A percentile compares a stretch with the other conserved stretches of the same genome.
Conservation (phyloP, 2,329 filamentous ascomycete species). For the Fusarium chaquense region DNA sequence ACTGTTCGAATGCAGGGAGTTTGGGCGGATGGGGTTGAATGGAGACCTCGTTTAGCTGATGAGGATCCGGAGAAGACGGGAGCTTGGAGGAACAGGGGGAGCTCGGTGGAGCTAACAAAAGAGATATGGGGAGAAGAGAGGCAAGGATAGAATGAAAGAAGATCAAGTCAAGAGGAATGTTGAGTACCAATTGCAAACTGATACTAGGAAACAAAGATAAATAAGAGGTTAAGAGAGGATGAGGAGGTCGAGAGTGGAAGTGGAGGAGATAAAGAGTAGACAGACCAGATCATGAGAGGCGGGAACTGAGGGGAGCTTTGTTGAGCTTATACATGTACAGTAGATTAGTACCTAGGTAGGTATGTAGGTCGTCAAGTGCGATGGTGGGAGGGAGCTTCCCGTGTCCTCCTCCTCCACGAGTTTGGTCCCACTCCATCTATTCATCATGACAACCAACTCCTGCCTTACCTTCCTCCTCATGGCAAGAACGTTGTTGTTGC, state of each 20-base stretch:
- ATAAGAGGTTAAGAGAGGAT: slow-evolving; percentile 5
- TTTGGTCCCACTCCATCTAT: slow-evolving; percentile 11
- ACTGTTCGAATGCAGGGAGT: background rate
- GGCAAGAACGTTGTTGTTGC: slow-evolving; percentile 8
- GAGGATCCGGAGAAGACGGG: slow-evolving; percentile 31
- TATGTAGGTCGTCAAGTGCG: slow-evolving; percentile 4
- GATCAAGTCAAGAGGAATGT: slow-evolving; percentile 1
- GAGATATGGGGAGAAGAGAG: slow-evolving; percentile 23
- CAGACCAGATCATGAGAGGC: slow-evolving; percentile 4
- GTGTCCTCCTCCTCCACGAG: slow-evolving; percentile 8
- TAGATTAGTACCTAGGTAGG: no score
- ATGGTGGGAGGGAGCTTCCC: slow-evolving; percentile 28
- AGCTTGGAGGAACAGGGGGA: slow-evolving; percentile 32
- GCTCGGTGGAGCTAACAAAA: slow-evolving; percentile 34
- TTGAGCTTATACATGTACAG: slow-evolving; percentile 9
- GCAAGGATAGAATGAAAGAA: slow-evolving; percentile 18
- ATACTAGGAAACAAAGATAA: slow-evolving; percentile 22
- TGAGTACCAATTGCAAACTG: slow-evolving; percentile 28
- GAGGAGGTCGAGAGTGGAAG: background rate
- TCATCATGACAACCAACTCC: slow-evolving; percentile 37
- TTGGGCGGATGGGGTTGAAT: slow-evolving; percentile 3
- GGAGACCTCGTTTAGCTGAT: slow-evolving; percentile 27
- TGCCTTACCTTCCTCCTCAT: background rate
- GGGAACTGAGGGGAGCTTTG: slow-evolving; percentile 20
- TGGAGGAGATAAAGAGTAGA: slow-evolving; percentile 7